Conservation (phyloP, 352 stramenopile species). For the Phytophthora multivora region DNA sequence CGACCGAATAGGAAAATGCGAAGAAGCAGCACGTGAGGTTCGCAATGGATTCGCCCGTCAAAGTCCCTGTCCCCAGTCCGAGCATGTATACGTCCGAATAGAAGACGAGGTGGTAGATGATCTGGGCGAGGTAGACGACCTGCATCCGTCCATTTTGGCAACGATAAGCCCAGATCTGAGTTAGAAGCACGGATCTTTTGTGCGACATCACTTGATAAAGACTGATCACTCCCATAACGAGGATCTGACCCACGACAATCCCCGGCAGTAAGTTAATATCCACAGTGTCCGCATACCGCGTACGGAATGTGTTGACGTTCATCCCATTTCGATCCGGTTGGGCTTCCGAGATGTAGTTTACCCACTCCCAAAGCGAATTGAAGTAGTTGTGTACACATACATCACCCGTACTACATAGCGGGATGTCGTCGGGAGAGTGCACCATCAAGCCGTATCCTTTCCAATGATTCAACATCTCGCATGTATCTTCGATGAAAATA, state of each 20-base stretch:
- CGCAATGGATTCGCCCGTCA: conserved; percentile 20
- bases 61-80: conserved; percentile 22
- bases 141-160: conserved; percentile 25
- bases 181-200: conserved; percentile 29
- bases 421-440: conserved; percentile 28
- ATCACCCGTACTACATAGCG: conserved; percentile 21
- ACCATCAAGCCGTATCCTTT: conserved; percentile 27
- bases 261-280: conserved; percentile 22
- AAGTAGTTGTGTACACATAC: conserved; percentile 33
- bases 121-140: conserved; percentile 25
- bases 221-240: conserved; percentile 25
- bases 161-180: conserved; percentile 24
- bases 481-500: conserved; percentile 27
- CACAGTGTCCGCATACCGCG: conserved; percentile 24
- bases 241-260: conserved; percentile 28
- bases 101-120: conserved; percentile 26
- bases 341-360: conserved; percentile 4
- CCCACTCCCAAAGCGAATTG: conserved; percentile 30
- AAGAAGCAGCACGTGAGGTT: conserved; percentile 31
- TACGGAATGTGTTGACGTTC: conserved; percentile 23
- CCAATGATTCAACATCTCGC: conserved; percentile 10
- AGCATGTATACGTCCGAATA: conserved; percentile 30
- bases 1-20: conserved; percentile 22
- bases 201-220: conserved; percentile 36
- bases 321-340: conserved; percentile 19